Evolutionary conservation across 1,139 yeast genomes (phyloP).

Genomic region (Saccharomyces hybrid): DNA sequence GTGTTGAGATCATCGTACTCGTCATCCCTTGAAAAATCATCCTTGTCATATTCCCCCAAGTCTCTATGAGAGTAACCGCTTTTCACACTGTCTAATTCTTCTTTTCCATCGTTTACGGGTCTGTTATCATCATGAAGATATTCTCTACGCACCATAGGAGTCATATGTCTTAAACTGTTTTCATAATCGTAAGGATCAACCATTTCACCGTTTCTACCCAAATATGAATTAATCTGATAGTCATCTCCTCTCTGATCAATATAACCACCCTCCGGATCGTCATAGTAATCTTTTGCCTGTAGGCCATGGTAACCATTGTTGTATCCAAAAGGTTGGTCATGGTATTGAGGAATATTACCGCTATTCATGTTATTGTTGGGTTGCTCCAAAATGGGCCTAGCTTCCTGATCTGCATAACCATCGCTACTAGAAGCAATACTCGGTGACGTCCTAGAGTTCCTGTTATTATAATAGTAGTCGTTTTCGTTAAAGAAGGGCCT

Average conservation of each 20-base stretch:
- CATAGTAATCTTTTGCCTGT: background rate
- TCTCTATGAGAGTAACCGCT: conserved; percentile 20
- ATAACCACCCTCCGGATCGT: conserved; percentile 21
- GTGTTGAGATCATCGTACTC: conserved; percentile 16
- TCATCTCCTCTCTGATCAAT: conserved; percentile 32
- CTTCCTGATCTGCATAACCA: conserved; percentile 15
- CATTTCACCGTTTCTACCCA: conserved; percentile 31
- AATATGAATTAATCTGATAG: conserved; percentile 30
- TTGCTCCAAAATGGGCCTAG: conserved; percentile 15
- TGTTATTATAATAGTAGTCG: conserved; percentile 9
- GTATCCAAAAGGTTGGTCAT: background rate
- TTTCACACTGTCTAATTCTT: conserved; percentile 10
- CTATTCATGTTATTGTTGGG: conserved; percentile 4
- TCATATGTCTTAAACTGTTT: background rate
- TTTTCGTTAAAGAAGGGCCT: conserved; percentile 15
- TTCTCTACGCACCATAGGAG: background rate
- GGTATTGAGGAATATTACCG: background rate
- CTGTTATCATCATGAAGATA: background rate
- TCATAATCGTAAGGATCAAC: conserved; percentile 27
- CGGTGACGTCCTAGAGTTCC: background rate
- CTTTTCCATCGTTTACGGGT: conserved; percentile 6
- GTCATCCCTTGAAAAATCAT: conserved; percentile 6
- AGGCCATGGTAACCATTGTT: background rate
- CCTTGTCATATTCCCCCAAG: conserved; percentile 22
- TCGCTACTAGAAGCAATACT: conserved; percentile 5